Evolutionary conservation across 2,329 filamentous ascomycete species (phyloP).

Genomic region (Lecanoromycetidae sp.): DNA sequence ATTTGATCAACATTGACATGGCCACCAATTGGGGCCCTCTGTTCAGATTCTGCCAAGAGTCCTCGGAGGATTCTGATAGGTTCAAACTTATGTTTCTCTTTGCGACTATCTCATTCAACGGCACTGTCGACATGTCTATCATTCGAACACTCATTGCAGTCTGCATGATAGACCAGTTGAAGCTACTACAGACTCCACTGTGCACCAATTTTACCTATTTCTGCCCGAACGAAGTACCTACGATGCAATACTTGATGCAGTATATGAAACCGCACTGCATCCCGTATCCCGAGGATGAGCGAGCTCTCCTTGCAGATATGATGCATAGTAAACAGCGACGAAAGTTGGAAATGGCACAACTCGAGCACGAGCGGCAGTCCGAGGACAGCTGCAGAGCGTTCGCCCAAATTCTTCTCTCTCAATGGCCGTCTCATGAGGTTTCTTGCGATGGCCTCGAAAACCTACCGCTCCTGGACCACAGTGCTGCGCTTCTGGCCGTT

Average conservation of each 20-base stretch:
- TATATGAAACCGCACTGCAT: constrained; percentile 25
- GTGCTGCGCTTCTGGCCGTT: constrained; percentile 30
- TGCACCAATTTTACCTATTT: constrained; percentile 29
- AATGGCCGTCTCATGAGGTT: constrained; percentile 36
- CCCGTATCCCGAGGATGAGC: constrained; percentile 23
- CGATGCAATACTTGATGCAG: constrained; percentile 20
- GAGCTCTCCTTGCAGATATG: constrained; percentile 4
- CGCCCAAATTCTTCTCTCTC: constrained; percentile 31
- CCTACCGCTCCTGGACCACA: constrained; percentile 27
- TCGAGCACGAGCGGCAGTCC: constrained; percentile 23
- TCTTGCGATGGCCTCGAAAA: constrained; percentile 20
- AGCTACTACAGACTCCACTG: constrained; percentile 27
- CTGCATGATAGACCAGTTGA: constrained; percentile 30
- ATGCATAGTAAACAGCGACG: constrained; percentile 21
- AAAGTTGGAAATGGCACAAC: constrained; percentile 25
- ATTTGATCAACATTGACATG: constrained; percentile 30
- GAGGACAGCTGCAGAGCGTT: constrained; percentile 29
- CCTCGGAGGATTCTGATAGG: constrained; percentile 11
- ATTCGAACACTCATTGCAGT: constrained; percentile 37
- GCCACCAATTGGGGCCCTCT: constrained; percentile 34
- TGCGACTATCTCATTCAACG: constrained; percentile 33
- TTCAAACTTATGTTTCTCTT: constrained; percentile 36
- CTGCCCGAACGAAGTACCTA: constrained; percentile 25
- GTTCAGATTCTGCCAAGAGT: constrained; percentile 27
- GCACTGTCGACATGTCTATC: constrained; percentile 29